phyloP scores from a whole-genome alignment of 73 alveolate species.

The Stentor roeselii region DNA sequence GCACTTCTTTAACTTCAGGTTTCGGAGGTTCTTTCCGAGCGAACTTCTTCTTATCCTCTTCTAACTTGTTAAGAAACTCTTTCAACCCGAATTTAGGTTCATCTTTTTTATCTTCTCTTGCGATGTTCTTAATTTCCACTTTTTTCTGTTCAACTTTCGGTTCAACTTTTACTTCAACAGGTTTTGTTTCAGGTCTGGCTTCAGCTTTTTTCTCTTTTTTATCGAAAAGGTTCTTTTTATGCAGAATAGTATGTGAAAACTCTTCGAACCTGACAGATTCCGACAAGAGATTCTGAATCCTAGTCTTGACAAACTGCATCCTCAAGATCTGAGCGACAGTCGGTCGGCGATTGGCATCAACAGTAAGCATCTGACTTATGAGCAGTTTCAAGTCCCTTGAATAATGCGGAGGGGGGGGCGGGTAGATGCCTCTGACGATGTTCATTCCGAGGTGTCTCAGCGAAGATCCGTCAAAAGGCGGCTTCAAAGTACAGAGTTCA shows the following conservation, averaged over 20 bases:
- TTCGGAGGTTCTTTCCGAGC: too few relatives aligned
- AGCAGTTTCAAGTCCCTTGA: conserved; percentile 60
- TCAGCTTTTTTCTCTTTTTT: conserved; percentile 26
- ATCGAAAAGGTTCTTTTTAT: conserved; percentile 55
- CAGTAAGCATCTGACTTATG: conserved; percentile 45
- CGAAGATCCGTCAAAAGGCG: conserved; percentile 85
- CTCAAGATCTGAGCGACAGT: conserved; percentile 63
- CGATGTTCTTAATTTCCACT: too few relatives aligned
- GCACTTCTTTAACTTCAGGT: too few relatives aligned
- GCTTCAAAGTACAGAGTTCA: conserved; percentile 84
- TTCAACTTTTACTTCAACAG: neutral
- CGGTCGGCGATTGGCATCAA: conserved; percentile 78
- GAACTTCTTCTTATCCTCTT: too few relatives aligned
- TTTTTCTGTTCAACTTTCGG: conserved; percentile 16
- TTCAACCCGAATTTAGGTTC: too few relatives aligned
- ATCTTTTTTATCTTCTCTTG: too few relatives aligned
- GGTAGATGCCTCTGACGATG: conserved; percentile 69
- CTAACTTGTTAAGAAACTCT: too few relatives aligned
- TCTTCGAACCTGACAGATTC: conserved; percentile 46
- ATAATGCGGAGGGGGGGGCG: conserved; percentile 61
- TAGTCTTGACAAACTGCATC: conserved; percentile 28
- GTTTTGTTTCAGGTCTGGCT: neutral
- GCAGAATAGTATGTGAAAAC: conserved; percentile 67
- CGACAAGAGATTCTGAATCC: conserved; percentile 37
- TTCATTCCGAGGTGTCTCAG: conserved; percentile 68